phyloP scores from a whole-genome alignment of 495 filamentous ascomycete species.

The Tuber umbilicatum region DNA sequence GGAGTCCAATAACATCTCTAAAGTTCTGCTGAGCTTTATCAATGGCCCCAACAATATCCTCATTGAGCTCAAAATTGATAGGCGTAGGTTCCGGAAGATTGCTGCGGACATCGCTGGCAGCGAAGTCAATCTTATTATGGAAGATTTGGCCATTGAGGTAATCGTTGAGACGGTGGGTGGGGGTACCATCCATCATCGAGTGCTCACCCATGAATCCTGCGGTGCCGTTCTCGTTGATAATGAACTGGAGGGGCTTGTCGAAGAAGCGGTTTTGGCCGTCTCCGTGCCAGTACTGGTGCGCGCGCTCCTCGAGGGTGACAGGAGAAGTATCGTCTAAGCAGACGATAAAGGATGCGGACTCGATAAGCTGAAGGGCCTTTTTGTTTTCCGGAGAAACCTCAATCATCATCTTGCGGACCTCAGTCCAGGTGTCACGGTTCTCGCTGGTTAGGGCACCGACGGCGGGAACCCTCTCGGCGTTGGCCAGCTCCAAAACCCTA shows the following conservation, averaged over 20 bases:
- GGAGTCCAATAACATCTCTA: slow-evolving; percentile 66
- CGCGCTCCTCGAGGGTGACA: slow-evolving; percentile 90
- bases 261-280: slow-evolving; percentile 95
- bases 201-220: slow-evolving; percentile 98
- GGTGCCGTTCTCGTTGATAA: slow-evolving; percentile 95
- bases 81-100: slow-evolving; percentile 72
- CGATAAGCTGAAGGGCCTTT: slow-evolving; percentile 67
- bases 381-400: slow-evolving; percentile 69
- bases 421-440: slow-evolving; percentile 89
- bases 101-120: slow-evolving; percentile 65
- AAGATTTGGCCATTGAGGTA: slow-evolving; percentile 83
- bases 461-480: slow-evolving; percentile 58
- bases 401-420: slow-evolving; percentile 67
- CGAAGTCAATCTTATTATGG: slow-evolving; percentile 83
- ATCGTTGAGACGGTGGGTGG: slow-evolving; percentile 94
- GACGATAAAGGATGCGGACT: slow-evolving; percentile 84
- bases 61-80: slow-evolving; percentile 69
- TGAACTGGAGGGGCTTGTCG: slow-evolving; percentile 97
- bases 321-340: slow-evolving; percentile 91
- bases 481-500: slow-evolving; percentile 71
- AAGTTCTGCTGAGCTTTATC: slow-evolving; percentile 70
- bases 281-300: slow-evolving; percentile 96
- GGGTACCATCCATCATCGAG: slow-evolving; percentile 99
- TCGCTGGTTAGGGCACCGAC: slow-evolving; percentile 83
- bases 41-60: slow-evolving; percentile 65